Conservation (phyloP, 2,329 filamentous ascomycete genomes). For the Ceratocystis variospora region DNA sequence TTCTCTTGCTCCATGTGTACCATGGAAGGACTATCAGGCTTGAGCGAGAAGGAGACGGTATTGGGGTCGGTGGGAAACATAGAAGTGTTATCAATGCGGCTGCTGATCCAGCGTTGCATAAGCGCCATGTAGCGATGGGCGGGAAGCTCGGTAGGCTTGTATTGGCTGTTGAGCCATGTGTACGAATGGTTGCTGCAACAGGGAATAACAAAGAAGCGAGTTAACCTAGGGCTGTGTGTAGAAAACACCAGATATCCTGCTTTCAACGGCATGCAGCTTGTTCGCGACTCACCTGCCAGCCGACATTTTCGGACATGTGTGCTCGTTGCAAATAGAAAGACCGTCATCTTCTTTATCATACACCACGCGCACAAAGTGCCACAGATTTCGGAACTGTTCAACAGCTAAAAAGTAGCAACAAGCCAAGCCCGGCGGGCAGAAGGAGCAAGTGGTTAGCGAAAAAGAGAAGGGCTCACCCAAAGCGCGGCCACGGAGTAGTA, state of each 20-base stretch:
- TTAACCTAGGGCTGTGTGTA: background rate
- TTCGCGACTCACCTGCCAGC: slow-evolving; percentile 55
- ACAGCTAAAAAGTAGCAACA: slow-evolving; percentile 43
- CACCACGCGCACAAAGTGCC: slow-evolving; percentile 66
- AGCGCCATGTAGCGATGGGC: slow-evolving; percentile 72
- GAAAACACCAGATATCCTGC: background rate
- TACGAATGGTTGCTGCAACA: slow-evolving; percentile 56
- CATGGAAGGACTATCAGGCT: slow-evolving; percentile 36
- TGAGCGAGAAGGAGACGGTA: slow-evolving; percentile 39
- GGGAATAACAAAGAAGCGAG: background rate
- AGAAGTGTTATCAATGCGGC: slow-evolving; percentile 63
- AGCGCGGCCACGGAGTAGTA: slow-evolving; percentile 23
- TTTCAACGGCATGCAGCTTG: background rate
- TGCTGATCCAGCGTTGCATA: slow-evolving; percentile 75
- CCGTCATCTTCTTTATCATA: slow-evolving; percentile 61
- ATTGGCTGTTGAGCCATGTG: slow-evolving; percentile 69
- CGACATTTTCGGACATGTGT: slow-evolving; percentile 70
- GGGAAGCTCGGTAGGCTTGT: slow-evolving; percentile 63
- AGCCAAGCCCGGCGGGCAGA: background rate
- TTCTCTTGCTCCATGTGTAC: slow-evolving; percentile 34
- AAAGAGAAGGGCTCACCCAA: background rate
- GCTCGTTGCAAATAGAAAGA: slow-evolving; percentile 59
- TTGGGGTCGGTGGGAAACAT: slow-evolving; percentile 67
- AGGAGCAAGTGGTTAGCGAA: background rate
- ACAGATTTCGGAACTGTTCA: slow-evolving; percentile 68